phyloP scores from a whole-genome alignment of 176 grass and related monocot genomes.

The Poa annua region DNA sequence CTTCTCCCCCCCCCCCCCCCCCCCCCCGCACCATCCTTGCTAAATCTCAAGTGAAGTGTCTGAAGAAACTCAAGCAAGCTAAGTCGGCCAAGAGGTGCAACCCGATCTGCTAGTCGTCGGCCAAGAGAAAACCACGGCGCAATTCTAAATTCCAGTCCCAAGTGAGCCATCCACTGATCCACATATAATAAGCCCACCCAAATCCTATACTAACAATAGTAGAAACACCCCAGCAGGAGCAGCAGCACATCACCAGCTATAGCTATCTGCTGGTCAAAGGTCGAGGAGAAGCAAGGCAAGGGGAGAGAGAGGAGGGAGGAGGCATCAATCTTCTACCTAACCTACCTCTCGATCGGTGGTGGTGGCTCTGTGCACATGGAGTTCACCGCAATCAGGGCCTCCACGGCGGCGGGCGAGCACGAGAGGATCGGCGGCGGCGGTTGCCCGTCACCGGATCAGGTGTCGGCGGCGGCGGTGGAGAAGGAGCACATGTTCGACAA shows the following conservation, averaged over 20 bases:
- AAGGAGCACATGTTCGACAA: conserved; percentile 99
- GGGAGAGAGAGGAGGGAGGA: neutral
- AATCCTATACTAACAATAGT: conserved; percentile 37
- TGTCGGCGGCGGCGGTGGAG: conserved; percentile 38
- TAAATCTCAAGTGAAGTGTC: neutral
- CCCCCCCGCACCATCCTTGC: neutral
- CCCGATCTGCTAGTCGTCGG: neutral
- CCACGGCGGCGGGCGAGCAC: neutral
- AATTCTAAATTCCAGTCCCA: conserved; percentile 45
- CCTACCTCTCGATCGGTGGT: conserved; percentile 30
- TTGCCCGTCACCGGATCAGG: neutral
- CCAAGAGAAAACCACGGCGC: conserved; percentile 18
- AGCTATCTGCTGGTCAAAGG: conserved; percentile 39
- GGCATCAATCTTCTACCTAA: conserved; percentile 16
- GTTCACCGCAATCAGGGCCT: conserved; percentile 42
- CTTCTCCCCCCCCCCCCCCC: neutral
- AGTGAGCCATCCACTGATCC: conserved; percentile 11
- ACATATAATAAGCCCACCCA: conserved; percentile 38
- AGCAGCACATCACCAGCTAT: conserved; percentile 18
- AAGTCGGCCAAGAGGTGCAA: neutral
- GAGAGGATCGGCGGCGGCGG: neutral
- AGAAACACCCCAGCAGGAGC: neutral
- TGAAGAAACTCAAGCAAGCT: neutral
- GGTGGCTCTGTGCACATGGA: conserved; percentile 31
- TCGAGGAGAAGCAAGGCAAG: conserved; percentile 10